These are phyloP conservation scores for Alternaria longipes DNA, from an alignment of 2,329 filamentous ascomycete genomes.

Conservation along the genomic window DNA sequence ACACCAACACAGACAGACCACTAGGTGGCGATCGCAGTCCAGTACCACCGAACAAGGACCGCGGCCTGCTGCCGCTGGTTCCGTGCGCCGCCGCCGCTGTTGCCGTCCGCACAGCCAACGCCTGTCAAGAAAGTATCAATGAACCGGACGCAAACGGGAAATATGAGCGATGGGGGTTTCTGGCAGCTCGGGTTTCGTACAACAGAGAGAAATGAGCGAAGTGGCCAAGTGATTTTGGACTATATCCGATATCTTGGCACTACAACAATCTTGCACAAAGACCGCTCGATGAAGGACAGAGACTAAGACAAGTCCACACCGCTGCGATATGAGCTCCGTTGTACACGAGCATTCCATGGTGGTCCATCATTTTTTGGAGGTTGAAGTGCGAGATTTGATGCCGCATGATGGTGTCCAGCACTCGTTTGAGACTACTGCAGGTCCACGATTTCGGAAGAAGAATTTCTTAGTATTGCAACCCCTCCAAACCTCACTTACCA, in stretches of 20 bases:
- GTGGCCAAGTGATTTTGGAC: not conserved
- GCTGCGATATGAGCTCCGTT: not conserved
- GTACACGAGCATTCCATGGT: not conserved
- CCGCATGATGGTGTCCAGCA: slow-evolving; percentile 13
- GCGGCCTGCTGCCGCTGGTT: slow-evolving; percentile 20
- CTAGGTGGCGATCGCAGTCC: slow-evolving; percentile 13
- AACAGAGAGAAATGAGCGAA: not conserved
- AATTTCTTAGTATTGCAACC: slow-evolving; percentile 14
- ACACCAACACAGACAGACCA: not conserved
- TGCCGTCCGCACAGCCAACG: slow-evolving; percentile 10
- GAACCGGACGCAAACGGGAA: not conserved
- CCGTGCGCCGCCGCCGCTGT: slow-evolving; percentile 23
- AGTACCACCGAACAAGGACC: slow-evolving; percentile 23
- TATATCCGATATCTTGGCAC: not conserved
- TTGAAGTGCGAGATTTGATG: slow-evolving; percentile 7
- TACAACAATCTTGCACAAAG: not conserved
- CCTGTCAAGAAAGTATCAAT: slow-evolving; percentile 10
- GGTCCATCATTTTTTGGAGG: slow-evolving; percentile 6
- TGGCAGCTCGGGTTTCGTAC: not conserved
- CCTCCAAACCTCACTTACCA: slow-evolving; percentile 10
- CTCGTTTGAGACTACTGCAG: slow-evolving; percentile 36
- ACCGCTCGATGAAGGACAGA: not conserved
- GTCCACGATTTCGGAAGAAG: slow-evolving; percentile 23
- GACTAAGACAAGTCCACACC: not conserved
- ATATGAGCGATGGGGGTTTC: not conserved